Conservation (phyloP, 805 yeast species). For the Hanseniaspora pseudoguilliermondii region DNA sequence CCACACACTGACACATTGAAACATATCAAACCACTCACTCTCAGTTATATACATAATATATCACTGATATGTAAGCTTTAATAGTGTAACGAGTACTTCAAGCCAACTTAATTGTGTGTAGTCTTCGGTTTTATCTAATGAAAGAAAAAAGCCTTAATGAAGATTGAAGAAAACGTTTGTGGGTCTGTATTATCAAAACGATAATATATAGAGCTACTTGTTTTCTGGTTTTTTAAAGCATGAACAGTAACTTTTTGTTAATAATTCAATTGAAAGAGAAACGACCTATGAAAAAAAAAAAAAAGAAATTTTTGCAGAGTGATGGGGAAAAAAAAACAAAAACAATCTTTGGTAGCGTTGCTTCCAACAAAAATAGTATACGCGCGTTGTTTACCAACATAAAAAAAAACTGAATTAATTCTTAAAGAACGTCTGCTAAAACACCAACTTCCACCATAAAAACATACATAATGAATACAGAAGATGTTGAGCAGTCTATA, state of each 20-base stretch:
- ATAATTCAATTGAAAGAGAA: background rate
- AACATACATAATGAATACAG: background rate
- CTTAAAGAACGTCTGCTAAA: background rate
- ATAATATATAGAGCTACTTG: background rate
- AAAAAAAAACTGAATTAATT: background rate
- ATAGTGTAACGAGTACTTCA: background rate
- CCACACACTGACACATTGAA: slow-evolving; percentile 29
- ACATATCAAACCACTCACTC: slow-evolving; percentile 11
- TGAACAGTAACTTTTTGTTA: background rate
- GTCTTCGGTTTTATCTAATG: background rate
- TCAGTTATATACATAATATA: background rate
- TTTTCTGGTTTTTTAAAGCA: background rate
- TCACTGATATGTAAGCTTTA: background rate
- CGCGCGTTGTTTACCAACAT: background rate
- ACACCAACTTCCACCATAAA: background rate
- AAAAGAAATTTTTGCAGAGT: background rate
- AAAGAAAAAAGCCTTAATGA: background rate
- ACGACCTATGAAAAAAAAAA: background rate
- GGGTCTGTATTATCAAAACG: background rate
- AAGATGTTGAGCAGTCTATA: background rate
- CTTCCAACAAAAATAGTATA: background rate
- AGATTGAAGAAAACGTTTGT: background rate
- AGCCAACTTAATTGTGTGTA: slow-evolving; percentile 15
- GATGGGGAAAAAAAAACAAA: too few relatives aligned
- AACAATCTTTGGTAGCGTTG: background rate